Base-by-base conservation (phyloP, 2,329 filamentous ascomycete species). In the Claviceps fusiformis region DNA sequence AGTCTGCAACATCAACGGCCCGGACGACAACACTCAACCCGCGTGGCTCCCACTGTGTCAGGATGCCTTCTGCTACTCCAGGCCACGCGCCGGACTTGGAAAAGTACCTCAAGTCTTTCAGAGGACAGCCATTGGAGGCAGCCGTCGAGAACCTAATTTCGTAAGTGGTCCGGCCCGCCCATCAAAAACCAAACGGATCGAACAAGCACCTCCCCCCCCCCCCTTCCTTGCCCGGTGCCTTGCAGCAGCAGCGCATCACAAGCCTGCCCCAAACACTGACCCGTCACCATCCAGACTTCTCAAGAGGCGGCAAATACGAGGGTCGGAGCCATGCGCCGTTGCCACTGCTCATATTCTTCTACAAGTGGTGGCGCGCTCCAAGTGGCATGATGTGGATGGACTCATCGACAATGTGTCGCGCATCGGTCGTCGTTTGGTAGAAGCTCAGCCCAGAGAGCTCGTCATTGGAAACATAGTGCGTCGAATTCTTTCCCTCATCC, bases 381-480 rank as follows among this genome's bases (percentile, higher is more conserved):
- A 85, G 68, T 91, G 86, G 73, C 78, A 79, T 58, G 86, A 92
- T 68, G 85, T 90, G 50, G 80, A 83, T 52, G 83, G 85, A 63
- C 82, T 98, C 52, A 82, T 97, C 57, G 81, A 85, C 62, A 84
- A 88, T 60, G 84, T 98, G 58, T 84, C 87, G 60, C 79, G 83
- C 57, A 83, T 92, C 29, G 93, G 93, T 55, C 80, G 83, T 62
- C 81, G 83, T 55, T 77, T 98, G 47, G 84, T 87, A 41, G 81
- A 86, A 55, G 91, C 93, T 8, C 89, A 95, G 64, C 92, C 92
- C 17, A 82, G 86, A 58, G 93, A 97, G 72, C 85, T 95, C 62
- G 89, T 90, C 5, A 89, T 96, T 48, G 92, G 90, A 53, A 98
- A 98, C 65, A 91, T 98, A 62, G 89, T 96, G 50, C 83, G 91